phyloP scores from a whole-genome alignment of 169 alveolate genomes.

The Plasmodium knowlesi region DNA sequence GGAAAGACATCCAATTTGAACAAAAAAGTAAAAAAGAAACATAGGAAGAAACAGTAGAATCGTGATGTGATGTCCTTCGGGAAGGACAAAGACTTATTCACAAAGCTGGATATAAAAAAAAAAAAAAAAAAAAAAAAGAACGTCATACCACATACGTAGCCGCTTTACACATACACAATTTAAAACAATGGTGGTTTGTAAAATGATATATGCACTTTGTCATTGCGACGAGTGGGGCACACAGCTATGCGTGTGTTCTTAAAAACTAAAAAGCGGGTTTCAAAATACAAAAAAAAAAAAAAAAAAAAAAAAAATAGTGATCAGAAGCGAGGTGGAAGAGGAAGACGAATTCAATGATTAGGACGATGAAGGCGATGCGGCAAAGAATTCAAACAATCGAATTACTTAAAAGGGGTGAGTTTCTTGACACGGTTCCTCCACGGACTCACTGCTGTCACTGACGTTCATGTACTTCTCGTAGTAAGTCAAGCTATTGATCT shows the following conservation, averaged over 20 bases:
- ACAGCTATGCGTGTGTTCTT: neutral
- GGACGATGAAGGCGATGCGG: neutral
- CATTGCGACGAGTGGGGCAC: neutral
- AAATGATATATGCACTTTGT: neutral
- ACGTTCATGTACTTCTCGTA: conserved; percentile 72
- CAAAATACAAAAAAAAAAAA: neutral
- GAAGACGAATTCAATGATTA: too few species aligned
- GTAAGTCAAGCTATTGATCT: conserved; percentile 58
- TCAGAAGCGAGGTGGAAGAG: neutral
- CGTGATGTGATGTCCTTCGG: neutral
- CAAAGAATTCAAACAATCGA: neutral
- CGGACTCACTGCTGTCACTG: conserved; percentile 56
- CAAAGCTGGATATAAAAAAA: neutral
- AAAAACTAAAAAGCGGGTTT: neutral
- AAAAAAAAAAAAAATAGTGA: too few species aligned
- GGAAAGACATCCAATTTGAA: neutral
- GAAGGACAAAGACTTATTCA: neutral
- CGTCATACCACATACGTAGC: neutral
- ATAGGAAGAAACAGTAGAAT: neutral
- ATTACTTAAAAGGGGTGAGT: neutral
- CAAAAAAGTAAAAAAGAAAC: neutral
- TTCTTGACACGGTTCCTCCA: neutral
- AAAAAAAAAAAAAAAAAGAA: neutral
- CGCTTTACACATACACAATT: neutral
- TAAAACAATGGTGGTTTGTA: neutral